Evolutionary conservation across 2,329 filamentous ascomycete genomes (phyloP).

Genomic region (Incumbomyces delicatus): DNA sequence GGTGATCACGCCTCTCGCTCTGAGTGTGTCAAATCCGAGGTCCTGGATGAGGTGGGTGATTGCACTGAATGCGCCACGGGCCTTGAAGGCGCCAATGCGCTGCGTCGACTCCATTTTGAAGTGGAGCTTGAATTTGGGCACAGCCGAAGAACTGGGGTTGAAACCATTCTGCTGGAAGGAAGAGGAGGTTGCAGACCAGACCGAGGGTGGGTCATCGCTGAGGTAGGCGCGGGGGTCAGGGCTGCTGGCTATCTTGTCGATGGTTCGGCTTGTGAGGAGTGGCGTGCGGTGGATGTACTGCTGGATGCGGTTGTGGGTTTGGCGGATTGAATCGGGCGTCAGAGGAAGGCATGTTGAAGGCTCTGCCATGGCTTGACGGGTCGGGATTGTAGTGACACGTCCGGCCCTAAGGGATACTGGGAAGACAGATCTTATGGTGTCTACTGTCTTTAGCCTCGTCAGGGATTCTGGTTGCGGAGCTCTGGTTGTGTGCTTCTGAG

Average conservation of each 20-base stretch:
- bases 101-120: conserved; percentile 97
- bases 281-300: conserved; percentile 74
- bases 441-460: no score
- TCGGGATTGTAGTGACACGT: neutral
- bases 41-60: conserved; percentile 57
- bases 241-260: conserved; percentile 64
- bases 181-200: conserved; percentile 21
- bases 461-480: no score
- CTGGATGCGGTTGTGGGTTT: conserved; percentile 63
- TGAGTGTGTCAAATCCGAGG: conserved; percentile 51
- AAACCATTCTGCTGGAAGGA: no score
- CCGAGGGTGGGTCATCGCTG: conserved; percentile 13
- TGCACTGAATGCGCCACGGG: conserved; percentile 81
- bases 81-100: conserved; percentile 86
- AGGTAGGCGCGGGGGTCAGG: conserved; percentile 40
- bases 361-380: conserved; percentile 32
- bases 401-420: no score
- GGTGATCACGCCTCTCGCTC: conserved; percentile 66
- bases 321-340: conserved; percentile 59
- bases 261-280: conserved; percentile 66
- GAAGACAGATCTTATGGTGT: no score
- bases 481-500: no score
- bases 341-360: conserved; percentile 48
- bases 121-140: conserved; percentile 62
- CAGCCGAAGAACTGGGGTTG: neutral